Base-by-base conservation (phyloP, 768 basidiomycete species). In the Chiua virens region DNA sequence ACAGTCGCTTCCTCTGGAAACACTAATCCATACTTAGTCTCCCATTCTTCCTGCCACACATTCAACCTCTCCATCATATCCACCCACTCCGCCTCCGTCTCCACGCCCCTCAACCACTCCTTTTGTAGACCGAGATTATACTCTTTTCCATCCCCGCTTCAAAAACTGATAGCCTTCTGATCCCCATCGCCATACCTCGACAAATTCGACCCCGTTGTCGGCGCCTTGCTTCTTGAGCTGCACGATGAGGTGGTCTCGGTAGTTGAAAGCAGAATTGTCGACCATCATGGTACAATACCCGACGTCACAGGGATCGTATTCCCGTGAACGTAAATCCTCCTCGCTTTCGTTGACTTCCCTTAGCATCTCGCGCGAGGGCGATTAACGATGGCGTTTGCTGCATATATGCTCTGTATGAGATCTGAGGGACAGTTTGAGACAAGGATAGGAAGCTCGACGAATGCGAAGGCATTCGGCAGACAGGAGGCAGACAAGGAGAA, bases 1-100 rank as follows among this genome's bases (percentile, higher is more conserved):
- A 45, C 3, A 0, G 34, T 46, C 3, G 8, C 21, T 22, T 58
- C 60, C 35, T 49, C 14, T 1, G 56, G 53, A n/a, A 50, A 55
- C 15, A 27, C 51, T 23, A 60, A 44, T 9, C 55, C 62, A 28
- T 53, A 52, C 20, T 62, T 59, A n/a, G 56, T 62, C 56, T 82
- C 80, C 78, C 82, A 83, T n/a, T 77, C 68, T 43, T 68, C 58
- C 57, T 81, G 75, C 79, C 80, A 80, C 46, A 61, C 68, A 36
- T 75, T 73, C 25, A 82, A 58, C 42, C 77, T 67, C 28, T 54
- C 39, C 78, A 82, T 77, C 49, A 82, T 49, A 25, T 72, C 68
- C 1, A 70, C 73, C 80, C 80, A 82, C 54, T 81, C 69, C 20
- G 65, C 72, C 66, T 81, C 82, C 1, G 74, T 79, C 62, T 71